Conservation (phyloP, 768 basidiomycete genomes). For the Boletales sp. region DNA sequence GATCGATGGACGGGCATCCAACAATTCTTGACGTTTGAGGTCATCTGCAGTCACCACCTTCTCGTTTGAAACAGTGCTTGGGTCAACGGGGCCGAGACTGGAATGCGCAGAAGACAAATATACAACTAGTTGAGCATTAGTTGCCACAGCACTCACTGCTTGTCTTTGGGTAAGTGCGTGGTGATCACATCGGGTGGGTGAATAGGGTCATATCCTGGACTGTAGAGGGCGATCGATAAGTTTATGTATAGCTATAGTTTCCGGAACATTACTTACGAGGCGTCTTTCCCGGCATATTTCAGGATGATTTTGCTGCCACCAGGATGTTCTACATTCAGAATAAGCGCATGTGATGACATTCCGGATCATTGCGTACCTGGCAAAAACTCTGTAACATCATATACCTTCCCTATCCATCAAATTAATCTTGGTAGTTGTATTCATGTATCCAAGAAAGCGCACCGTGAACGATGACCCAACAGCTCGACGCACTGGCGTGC, state of each 20-base stretch:
- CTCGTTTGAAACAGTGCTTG: constrained; percentile 57
- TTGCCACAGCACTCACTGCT: constrained; percentile 50
- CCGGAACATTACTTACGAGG: constrained; percentile 50
- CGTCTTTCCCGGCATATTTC: constrained; percentile 84
- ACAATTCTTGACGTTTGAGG: constrained; percentile 57
- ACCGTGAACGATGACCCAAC: constrained; percentile 84
- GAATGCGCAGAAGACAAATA: neutral
- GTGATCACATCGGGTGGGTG: constrained; percentile 80
- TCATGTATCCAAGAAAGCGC: constrained; percentile 17
- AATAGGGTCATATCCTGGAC: constrained; percentile 77
- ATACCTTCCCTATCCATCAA: constrained; percentile 71
- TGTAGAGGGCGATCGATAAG: constrained; percentile 17
- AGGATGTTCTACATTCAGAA: constrained; percentile 49
- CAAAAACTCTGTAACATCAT: constrained; percentile 75
- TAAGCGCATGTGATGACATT: constrained; percentile 35
- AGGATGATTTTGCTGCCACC: constrained; percentile 81
- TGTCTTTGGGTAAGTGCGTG: constrained; percentile 74
- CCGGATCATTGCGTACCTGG: constrained; percentile 48
- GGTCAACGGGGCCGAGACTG: constrained; percentile 69
- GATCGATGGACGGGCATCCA: constrained; percentile 62
- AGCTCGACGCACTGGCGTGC: constrained; percentile 53
- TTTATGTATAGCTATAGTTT: neutral
- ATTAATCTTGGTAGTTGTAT: constrained; percentile 50
- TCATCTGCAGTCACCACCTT: constrained; percentile 66
- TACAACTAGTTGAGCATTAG: neutral